These are phyloP conservation scores for Cladosporium sp. DNA, from an alignment of 2,329 filamentous ascomycete species.

Conservation along the genomic window DNA sequence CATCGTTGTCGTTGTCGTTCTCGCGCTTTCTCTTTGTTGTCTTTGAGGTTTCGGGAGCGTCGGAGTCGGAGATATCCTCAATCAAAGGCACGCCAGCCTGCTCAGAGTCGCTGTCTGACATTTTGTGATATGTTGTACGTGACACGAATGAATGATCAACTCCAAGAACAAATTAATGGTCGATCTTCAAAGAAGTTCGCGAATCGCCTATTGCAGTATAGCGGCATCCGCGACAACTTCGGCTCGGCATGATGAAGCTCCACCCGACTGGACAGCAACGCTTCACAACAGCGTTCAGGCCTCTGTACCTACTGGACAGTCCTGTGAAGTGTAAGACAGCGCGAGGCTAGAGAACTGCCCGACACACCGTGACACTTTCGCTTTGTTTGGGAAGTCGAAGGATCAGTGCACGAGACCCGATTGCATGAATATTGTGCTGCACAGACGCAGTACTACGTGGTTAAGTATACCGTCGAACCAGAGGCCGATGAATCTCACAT, in stretches of 20 bases:
- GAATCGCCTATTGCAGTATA: constrained; percentile 1
- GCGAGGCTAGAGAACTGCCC: neutral
- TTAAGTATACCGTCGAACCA: too few species aligned
- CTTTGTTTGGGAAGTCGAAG: neutral
- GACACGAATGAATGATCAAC: neutral
- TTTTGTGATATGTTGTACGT: constrained; percentile 16
- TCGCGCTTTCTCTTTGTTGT: constrained; percentile 40
- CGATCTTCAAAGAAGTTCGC: constrained; percentile 10
- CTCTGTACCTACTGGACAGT: too few species aligned
- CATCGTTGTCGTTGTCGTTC: constrained; percentile 27
- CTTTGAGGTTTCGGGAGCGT: constrained; percentile 24
- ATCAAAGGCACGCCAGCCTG: constrained; percentile 43
- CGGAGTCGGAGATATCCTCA: constrained; percentile 36
- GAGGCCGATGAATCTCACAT: too few species aligned
- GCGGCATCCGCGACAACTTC: neutral
- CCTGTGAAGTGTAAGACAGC: too few species aligned
- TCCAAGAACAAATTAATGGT: neutral
- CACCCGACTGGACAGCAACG: too few species aligned
- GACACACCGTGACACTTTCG: neutral
- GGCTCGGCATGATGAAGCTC: neutral
- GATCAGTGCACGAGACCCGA: neutral
- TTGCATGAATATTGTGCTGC: too few species aligned
- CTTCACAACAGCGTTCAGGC: too few species aligned
- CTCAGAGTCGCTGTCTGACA: constrained; percentile 42
- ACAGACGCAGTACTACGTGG: too few species aligned